These are phyloP conservation scores for Dimocarpus longan DNA, from an alignment of 345 rosid species.

Conservation along the genomic window DNA sequence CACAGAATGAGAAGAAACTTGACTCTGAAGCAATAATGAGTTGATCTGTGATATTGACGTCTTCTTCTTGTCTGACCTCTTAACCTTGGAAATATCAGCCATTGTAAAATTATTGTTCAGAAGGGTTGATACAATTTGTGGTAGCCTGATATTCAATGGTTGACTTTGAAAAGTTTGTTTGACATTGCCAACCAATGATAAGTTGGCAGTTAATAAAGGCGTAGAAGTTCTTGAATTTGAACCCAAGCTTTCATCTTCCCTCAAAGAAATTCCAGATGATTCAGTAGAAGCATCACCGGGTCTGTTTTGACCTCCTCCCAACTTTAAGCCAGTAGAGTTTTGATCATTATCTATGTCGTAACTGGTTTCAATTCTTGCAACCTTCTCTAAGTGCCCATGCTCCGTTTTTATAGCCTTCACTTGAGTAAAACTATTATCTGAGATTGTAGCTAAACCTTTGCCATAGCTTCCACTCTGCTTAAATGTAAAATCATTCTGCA, in stretches of 20 bases:
- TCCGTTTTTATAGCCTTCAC: conserved; percentile 14
- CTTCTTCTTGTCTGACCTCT: conserved; percentile 33
- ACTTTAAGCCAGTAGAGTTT: conserved; percentile 6
- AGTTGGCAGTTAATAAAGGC: conserved; percentile 23
- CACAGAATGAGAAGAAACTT: conserved; percentile 44
- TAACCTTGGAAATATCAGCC: conserved; percentile 22
- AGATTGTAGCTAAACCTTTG: conserved; percentile 19
- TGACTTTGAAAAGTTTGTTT: background rate
- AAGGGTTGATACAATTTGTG: conserved; percentile 24
- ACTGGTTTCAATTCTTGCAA: background rate
- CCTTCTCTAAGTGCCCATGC: conserved; percentile 17
- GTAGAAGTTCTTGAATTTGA: conserved; percentile 18
- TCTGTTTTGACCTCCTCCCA: conserved; percentile 11
- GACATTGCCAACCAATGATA: conserved; percentile 20
- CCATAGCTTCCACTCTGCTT: conserved; percentile 6
- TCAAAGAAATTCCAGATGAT: conserved; percentile 22
- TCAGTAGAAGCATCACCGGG: conserved; percentile 14
- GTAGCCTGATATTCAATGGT: conserved; percentile 20
- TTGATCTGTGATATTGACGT: conserved; percentile 64
- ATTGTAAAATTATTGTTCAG: conserved; percentile 16
- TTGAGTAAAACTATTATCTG: conserved; percentile 18
- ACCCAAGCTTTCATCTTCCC: conserved; percentile 23
- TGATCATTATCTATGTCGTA: conserved; percentile 2
- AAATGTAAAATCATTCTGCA: conserved; percentile 6
- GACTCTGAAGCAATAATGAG: conserved; percentile 44